These are phyloP conservation scores for Penicillium sclerotigenum DNA, from an alignment of 2,329 filamentous ascomycete species.

Conservation along the genomic window DNA sequence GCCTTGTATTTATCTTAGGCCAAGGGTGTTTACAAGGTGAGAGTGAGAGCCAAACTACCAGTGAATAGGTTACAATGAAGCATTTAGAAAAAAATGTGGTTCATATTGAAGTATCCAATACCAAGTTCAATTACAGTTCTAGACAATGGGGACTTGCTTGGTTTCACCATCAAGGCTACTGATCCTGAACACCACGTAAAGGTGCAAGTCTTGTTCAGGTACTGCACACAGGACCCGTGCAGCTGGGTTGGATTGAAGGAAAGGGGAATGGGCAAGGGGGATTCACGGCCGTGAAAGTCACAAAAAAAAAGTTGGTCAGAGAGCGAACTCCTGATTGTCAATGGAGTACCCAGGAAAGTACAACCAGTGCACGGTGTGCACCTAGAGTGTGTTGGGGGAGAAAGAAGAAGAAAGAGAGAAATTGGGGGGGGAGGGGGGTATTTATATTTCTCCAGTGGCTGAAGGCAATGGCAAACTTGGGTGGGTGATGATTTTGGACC, in stretches of 20 bases:
- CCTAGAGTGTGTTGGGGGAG: not conserved
- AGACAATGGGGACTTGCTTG: conserved; percentile 9
- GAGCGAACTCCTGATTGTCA: not conserved
- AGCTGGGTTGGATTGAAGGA: conserved; percentile 4
- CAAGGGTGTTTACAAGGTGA: not conserved
- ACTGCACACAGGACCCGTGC: conserved; percentile 11
- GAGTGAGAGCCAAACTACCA: not conserved
- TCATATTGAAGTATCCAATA: not conserved
- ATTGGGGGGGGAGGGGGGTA: not conserved
- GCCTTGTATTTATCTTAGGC: not conserved
- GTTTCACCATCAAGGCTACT: conserved; percentile 18
- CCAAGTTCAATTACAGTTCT: not conserved
- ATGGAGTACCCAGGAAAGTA: not conserved
- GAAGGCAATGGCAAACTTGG: not conserved
- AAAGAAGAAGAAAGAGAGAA: not conserved
- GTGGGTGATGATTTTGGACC: not conserved
- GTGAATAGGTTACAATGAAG: not conserved
- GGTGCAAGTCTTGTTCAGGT: conserved; percentile 16
- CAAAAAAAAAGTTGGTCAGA: too few relatives aligned
- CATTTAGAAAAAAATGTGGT: not conserved
- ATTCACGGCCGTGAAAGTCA: too few relatives aligned
- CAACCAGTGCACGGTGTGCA: not conserved
- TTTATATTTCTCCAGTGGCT: not conserved
- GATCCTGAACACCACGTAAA: conserved; percentile 19
- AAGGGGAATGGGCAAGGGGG: too few relatives aligned